Evolutionary conservation across 2,329 filamentous ascomycete species (phyloP), one percentile per base, ranked within the genome.

Genomic region (Thielaviopsis punctulata): DNA sequence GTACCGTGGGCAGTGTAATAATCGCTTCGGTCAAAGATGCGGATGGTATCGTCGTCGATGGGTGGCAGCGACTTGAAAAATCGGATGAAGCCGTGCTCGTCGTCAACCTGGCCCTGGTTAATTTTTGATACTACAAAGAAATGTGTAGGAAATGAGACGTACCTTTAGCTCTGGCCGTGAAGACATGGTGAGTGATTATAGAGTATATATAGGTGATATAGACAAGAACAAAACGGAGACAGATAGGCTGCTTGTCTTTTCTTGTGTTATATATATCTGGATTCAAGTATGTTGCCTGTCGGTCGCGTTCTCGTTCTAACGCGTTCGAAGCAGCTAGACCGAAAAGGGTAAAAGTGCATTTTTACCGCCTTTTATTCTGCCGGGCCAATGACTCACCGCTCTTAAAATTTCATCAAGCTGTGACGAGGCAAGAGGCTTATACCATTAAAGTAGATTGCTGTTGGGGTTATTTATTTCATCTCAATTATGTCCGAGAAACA

Each of bases 41-140:
- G 82, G 51, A 98, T 75, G 0, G 86, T 89, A 52, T 85, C 83
- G 39, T 80, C 75, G 59, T 80, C 78, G 51, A 80, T 79, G 13
- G 71, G 61, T 5, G 87, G 80, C 2, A 98, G 75, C n/a, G 81
- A 83, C 60, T 90, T 90, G 73, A 93, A 98, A 70, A 88, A 94
- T 60, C 83, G 86, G 69, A 96, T 95, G 73, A 98, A 98, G 59
- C 90, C 88, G 62, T 83, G 81, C 71, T 98, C 92, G 64, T 98
- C 92, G 62, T 98, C 93, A 64, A 96, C 86, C 84, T 89, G 52
- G 13, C 30, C 3, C 21, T 10, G 27, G 33, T 19, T n/a, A n/a
- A n/a, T n/a, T n/a, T n/a, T n/a, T 39, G 27, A 22, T 47, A 39
- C 13, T 33, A 39, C n/a, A 21, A 7, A 18, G 15, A 27, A 21